Evolutionary conservation across 2,329 filamentous ascomycete genomes (phyloP).

Genomic region (Xylariomycetidae sp.): DNA sequence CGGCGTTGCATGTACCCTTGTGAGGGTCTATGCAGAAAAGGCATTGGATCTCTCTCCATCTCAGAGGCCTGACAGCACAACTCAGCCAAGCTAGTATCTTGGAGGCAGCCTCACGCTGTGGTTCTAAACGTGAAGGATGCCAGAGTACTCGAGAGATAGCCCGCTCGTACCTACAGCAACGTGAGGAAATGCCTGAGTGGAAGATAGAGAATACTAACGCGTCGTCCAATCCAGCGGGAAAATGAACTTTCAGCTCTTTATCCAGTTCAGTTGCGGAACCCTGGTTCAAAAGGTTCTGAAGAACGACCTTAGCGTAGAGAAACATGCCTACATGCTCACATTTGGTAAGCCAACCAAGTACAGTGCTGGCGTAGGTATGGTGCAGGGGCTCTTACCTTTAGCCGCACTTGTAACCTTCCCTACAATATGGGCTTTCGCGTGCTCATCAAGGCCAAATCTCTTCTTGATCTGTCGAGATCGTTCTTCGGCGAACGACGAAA

Average conservation of each 20-base stretch:
- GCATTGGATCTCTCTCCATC: conserved; percentile 1
- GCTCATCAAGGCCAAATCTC: too few species aligned
- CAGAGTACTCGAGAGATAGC: neutral
- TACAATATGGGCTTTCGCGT: too few species aligned
- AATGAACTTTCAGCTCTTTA: conserved; percentile 11
- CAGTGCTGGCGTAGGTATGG: too few species aligned
- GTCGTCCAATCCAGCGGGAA: conserved; percentile 9
- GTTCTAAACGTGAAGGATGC: neutral
- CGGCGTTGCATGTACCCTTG: neutral
- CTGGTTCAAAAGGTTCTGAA: conserved; percentile 14
- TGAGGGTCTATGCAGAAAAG: neutral
- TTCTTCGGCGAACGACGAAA: too few species aligned
- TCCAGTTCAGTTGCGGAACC: conserved; percentile 13
- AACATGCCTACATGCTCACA: conserved; percentile 10
- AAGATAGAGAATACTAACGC: too few species aligned
- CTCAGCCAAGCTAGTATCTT: neutral
- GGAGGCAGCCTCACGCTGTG: neutral
- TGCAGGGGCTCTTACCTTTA: too few species aligned
- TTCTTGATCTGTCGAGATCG: too few species aligned
- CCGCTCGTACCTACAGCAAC: neutral
- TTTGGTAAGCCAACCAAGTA: too few species aligned
- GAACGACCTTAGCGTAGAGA: conserved; percentile 15
- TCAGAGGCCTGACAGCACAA: neutral
- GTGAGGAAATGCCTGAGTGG: too few species aligned
- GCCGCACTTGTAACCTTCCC: too few species aligned